Percentiles rank a stretch among this genome's conserved stretches.
phyloP scores from a whole-genome alignment of 306 rosid species.

The Quercus rubra region DNA sequence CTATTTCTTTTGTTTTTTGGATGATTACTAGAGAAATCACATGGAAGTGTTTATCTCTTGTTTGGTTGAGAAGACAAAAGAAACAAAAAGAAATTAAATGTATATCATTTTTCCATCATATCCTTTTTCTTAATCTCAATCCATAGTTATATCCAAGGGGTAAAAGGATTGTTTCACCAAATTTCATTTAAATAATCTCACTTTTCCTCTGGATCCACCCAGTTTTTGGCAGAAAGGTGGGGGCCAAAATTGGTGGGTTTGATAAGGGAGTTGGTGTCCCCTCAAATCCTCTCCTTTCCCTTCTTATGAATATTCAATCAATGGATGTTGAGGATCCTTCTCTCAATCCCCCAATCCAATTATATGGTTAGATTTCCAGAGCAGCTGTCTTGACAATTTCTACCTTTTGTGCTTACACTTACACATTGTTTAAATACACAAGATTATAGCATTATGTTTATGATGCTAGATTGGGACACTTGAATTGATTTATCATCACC shows the following conservation, averaged over 20 bases:
- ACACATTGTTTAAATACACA: no score
- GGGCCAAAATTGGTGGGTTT: background rate
- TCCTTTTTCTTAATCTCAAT: background rate
- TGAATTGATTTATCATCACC: background rate
- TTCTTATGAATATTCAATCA: background rate
- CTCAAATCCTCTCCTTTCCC: background rate
- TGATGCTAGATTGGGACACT: no score
- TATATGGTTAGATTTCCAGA: background rate
- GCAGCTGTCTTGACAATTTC: background rate
- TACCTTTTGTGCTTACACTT: no score
- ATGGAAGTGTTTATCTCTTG: background rate
- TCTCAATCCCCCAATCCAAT: background rate
- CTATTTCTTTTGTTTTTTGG: background rate
- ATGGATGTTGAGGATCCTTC: background rate
- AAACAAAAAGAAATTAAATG: background rate
- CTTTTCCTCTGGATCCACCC: background rate
- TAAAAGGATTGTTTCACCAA: background rate
- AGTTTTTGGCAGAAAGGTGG: background rate
- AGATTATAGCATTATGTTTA: no score
- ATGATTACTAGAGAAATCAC: background rate
- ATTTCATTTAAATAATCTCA: background rate
- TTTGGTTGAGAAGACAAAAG: background rate
- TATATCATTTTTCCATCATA: background rate
- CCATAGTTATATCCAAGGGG: background rate
- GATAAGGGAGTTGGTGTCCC: background rate